A percentile compares a stretch with the other conserved stretches of the same genome.
phyloP scores from a whole-genome alignment of 225 moss, liverwort and hornwort species.

The Pseudisothecium myosuroides region DNA sequence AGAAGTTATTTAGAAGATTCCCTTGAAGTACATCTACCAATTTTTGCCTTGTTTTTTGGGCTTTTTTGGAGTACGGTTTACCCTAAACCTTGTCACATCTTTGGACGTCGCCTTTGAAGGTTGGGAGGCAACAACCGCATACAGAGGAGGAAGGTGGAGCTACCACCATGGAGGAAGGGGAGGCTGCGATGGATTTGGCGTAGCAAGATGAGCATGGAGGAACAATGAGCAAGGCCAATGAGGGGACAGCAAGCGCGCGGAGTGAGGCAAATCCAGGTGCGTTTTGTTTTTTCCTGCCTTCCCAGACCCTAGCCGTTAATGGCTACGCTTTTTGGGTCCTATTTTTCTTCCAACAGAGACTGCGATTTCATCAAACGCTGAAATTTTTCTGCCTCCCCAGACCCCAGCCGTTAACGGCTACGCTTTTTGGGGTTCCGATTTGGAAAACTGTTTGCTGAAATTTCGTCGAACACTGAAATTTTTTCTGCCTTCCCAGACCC shows the following conservation, averaged over 20 bases:
- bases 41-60: too few relatives aligned
- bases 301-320: accelerated
- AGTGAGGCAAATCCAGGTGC: accelerated
- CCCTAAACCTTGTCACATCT: neutral
- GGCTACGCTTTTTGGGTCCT: accelerated
- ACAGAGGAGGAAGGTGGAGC: accelerated
- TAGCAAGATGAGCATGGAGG: accelerated
- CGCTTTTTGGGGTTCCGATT: too few relatives aligned
- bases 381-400: too few relatives aligned
- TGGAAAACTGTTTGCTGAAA: too few relatives aligned
- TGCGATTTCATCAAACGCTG: too few relatives aligned
- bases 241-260: accelerated
- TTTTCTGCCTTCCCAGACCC: too few relatives aligned
- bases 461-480: too few relatives aligned
- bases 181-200: accelerated
- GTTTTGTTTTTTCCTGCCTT: neutral
- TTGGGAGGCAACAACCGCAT: accelerated
- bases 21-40: neutral
- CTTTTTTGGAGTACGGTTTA: neutral
- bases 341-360: too few relatives aligned
- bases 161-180: too few relatives aligned
- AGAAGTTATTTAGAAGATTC: neutral
- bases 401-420: too few relatives aligned
- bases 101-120: neutral
- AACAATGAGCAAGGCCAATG: accelerated